Percentiles rank a stretch among this genome's conserved stretches.
Evolutionary conservation across 2,329 filamentous ascomycete species (phyloP).

Genomic region (Fusarium newnesense): DNA sequence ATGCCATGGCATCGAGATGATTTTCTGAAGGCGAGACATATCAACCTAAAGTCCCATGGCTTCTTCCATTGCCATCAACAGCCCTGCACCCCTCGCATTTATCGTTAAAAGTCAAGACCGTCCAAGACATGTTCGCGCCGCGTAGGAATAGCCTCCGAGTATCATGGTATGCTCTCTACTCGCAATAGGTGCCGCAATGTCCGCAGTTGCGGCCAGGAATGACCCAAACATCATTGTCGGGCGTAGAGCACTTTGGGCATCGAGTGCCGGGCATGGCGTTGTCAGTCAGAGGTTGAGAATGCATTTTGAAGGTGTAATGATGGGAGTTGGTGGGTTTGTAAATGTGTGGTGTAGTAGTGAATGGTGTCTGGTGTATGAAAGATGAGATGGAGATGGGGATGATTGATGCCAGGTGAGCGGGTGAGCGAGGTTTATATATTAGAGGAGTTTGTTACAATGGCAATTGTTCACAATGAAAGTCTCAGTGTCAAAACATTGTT

Average conservation of each 20-base stretch:
- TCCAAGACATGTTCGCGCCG: background rate
- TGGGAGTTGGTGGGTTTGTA: rapidly evolving
- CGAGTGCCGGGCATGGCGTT: background rate
- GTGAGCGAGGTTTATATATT: background rate
- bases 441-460: rapidly evolving
- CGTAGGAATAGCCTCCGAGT: background rate
- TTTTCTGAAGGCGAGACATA: background rate
- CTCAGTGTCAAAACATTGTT: rapidly evolving
- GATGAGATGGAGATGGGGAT: background rate
- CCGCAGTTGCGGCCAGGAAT: background rate
- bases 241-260: background rate
- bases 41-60: rapidly evolving
- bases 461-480: rapidly evolving
- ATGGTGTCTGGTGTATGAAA: background rate
- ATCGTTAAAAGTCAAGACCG: rapidly evolving
- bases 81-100: background rate
- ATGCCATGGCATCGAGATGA: rapidly evolving
- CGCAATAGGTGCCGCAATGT: background rate
- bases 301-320: rapidly evolving
- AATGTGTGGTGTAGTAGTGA: background rate
- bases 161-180: rapidly evolving
- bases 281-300: background rate
- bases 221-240: background rate
- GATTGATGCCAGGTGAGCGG: background rate
- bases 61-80: background rate